These are phyloP conservation scores for Dillenia turbinata DNA, from an alignment of 164 flowering plant genomes.

Conservation along the genomic window DNA sequence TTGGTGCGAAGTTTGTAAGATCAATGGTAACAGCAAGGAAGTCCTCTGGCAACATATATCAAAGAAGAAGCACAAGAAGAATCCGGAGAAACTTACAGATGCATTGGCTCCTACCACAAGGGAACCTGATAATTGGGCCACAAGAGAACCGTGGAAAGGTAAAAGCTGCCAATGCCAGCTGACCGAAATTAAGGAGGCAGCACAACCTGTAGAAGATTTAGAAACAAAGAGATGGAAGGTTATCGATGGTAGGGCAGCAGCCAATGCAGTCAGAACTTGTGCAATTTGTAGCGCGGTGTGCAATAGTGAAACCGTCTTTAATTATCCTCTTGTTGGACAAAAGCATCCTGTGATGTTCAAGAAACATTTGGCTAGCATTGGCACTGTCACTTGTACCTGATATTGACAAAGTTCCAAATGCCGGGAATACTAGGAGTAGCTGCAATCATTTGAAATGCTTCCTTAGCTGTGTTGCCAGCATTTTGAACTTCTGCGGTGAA, in stretches of 20 bases:
- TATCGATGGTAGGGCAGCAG: constrained; percentile 41
- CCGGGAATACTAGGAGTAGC: too few relatives aligned
- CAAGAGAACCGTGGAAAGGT: constrained; percentile 17
- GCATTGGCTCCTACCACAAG: background rate
- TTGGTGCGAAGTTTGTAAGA: constrained; percentile 42
- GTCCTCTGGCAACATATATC: constrained; percentile 30
- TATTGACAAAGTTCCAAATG: background rate
- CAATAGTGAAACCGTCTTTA: constrained; percentile 40
- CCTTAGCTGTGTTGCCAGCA: too few relatives aligned
- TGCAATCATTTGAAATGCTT: too few relatives aligned
- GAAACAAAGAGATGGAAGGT: constrained; percentile 40
- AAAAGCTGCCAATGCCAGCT: background rate
- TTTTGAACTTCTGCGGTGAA: too few relatives aligned
- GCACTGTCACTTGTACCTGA: constrained; percentile 5
- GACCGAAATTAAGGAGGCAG: constrained; percentile 16
- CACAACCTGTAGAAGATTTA: constrained; percentile 17
- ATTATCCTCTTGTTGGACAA: constrained; percentile 35
- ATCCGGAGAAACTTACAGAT: constrained; percentile 21
- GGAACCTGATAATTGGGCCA: constrained; percentile 24
- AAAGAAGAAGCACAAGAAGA: constrained; percentile 47
- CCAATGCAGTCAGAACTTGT: constrained; percentile 30
- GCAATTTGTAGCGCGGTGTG: constrained; percentile 43
- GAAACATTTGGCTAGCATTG: constrained; percentile 15
- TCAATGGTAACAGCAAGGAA: constrained; percentile 32
- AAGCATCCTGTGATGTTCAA: constrained; percentile 36